phyloP scores from a whole-genome alignment of 805 yeast genomes.

The Yarrowia sp. region DNA sequence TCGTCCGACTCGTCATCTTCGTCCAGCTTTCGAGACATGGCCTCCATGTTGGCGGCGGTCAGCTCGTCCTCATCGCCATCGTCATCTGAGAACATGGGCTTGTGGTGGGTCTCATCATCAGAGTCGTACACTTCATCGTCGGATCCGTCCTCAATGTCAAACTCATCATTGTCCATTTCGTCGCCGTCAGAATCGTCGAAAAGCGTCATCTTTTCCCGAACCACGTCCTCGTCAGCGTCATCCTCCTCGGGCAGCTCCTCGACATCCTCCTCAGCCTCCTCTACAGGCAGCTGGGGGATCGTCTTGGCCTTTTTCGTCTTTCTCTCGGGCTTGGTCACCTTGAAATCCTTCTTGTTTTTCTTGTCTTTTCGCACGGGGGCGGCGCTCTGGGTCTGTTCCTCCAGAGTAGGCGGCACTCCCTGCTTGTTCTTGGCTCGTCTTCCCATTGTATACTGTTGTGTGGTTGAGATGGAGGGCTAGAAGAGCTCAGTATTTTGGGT shows the following conservation, averaged over 20 bases:
- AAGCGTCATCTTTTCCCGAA: slow-evolving; percentile 61
- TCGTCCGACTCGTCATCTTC: slow-evolving; percentile 28
- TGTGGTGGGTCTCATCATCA: slow-evolving; percentile 53
- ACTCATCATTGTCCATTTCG: slow-evolving; percentile 49
- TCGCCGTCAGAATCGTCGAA: slow-evolving; percentile 50
- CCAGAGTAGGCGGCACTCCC: slow-evolving; percentile 84
- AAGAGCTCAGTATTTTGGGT: background rate
- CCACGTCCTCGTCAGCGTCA: slow-evolving; percentile 61
- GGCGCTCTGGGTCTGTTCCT: slow-evolving; percentile 44
- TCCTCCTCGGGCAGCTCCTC: slow-evolving; percentile 43
- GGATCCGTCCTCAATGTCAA: slow-evolving; percentile 32
- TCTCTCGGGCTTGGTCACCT: slow-evolving; percentile 21
- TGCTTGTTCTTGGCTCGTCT: slow-evolving; percentile 91
- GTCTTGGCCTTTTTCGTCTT: slow-evolving; percentile 32
- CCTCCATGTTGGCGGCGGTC: slow-evolving; percentile 31
- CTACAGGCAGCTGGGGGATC: background rate
- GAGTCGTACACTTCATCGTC: slow-evolving; percentile 44
- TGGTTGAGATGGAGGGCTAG: background rate
- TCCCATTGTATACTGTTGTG: slow-evolving; percentile 55
- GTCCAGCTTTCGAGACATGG: slow-evolving; percentile 29
- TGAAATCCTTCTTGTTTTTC: slow-evolving; percentile 1
- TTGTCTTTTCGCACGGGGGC: slow-evolving; percentile 25
- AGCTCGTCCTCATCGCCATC: slow-evolving; percentile 59
- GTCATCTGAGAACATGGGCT: slow-evolving; percentile 78
- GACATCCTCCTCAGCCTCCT: slow-evolving; percentile 3